These are phyloP conservation scores for Ogataea paraovalis DNA, from an alignment of 805 yeast genomes.

Conservation along the genomic window DNA sequence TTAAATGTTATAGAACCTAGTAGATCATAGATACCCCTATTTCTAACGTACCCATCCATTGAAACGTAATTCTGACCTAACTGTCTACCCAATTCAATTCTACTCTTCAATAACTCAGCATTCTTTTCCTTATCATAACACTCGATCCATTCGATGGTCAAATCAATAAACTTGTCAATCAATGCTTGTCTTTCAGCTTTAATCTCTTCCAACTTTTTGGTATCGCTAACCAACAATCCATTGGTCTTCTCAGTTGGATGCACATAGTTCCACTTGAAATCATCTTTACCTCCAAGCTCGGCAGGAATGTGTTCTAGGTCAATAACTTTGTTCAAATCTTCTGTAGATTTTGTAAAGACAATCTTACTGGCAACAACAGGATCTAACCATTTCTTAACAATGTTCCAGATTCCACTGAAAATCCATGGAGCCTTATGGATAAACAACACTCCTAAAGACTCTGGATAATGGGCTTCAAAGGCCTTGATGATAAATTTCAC, in stretches of 20 bases:
- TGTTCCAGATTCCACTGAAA: slow-evolving; percentile 90
- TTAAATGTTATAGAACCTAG: slow-evolving; percentile 41
- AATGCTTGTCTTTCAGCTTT: slow-evolving; percentile 50
- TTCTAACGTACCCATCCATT: slow-evolving; percentile 79
- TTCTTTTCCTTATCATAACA: slow-evolving; percentile 49
- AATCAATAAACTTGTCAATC: slow-evolving; percentile 49
- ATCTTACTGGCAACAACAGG: slow-evolving; percentile 95
- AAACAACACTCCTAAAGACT: slow-evolving; percentile 76
- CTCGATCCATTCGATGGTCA: slow-evolving; percentile 79
- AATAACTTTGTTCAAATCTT: slow-evolving; percentile 65
- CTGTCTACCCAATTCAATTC: slow-evolving; percentile 46
- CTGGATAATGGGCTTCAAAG: slow-evolving; percentile 97
- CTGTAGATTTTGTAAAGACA: slow-evolving; percentile 66
- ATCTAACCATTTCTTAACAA: slow-evolving; percentile 90
- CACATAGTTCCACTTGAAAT: slow-evolving; percentile 53
- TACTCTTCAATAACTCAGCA: slow-evolving; percentile 46
- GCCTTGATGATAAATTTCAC: slow-evolving; percentile 85
- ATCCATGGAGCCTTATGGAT: slow-evolving; percentile 97
- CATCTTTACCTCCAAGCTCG: slow-evolving; percentile 71
- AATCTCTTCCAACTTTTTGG: slow-evolving; percentile 40
- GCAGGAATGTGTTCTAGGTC: slow-evolving; percentile 58
- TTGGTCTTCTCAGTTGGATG: slow-evolving; percentile 62
- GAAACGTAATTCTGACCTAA: slow-evolving; percentile 60
- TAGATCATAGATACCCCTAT: slow-evolving; percentile 76
- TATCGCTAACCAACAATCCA: slow-evolving; percentile 40